Evolutionary conservation across 805 yeast species (phyloP), one percentile per base, ranked within the genome.

Genomic region (Yueomyces sinensis): DNA sequence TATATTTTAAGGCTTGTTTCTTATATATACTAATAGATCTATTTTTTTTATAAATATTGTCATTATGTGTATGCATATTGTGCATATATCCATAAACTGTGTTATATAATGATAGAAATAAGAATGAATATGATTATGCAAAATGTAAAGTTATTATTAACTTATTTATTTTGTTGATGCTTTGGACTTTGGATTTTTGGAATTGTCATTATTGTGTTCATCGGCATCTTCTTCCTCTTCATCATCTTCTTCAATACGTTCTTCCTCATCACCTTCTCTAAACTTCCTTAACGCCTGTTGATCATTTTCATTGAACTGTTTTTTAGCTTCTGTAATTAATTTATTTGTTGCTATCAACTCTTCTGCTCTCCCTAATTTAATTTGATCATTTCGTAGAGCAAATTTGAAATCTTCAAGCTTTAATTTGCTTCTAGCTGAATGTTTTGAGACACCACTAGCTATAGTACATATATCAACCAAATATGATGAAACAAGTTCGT

Each of bases 391-490:
- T 31, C 86, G 58, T 34, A 81, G 53, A 0, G 79, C 82, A 54
- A 77, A 80, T 50, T 71, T 74, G 57, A 80, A 72, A 47, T 80
- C 87, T 30, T 78, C 86, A 14, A 79, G 73, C 42, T 73, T 74
- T 42, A 80, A 65, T 54, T 78, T 80, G 40, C 65, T 71, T 27
- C 84, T 60, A 11, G 61, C 60, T 1, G 75, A 66, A 3, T 70
- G 65, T 29, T 65, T 58, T 25, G 82, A 65, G 42, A 66, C 61
- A 17, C 66, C 48, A 41, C 64, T 49, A 13, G 78, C 73, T 42
- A 70, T 68, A 42, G 72, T 59, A 59, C 83, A 63, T 9, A 78
- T 63, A 46, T 74, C 79, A 3, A 70, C 66, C 29, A 80, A 54
- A 50, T 78, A 81, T 29, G 70, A 72, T 9, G 76, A 70, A 9